These are phyloP conservation scores for Psilocybe mexicana DNA, from an alignment of 1,284 basidiomycete species.

Conservation along the genomic window DNA sequence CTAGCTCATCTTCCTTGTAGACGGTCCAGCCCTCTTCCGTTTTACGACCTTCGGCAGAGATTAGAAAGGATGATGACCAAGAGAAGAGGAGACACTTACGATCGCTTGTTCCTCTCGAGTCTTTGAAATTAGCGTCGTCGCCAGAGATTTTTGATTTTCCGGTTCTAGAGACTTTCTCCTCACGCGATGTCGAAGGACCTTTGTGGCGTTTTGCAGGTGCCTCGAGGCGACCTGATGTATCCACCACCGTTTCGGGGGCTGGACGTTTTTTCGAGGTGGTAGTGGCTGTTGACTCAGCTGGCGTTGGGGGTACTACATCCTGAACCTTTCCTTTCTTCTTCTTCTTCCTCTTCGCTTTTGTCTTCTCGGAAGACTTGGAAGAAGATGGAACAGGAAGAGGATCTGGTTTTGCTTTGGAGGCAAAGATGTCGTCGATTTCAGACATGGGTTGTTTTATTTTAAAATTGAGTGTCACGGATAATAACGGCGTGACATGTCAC, in stretches of 20 bases:
- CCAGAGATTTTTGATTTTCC: constrained; percentile 16
- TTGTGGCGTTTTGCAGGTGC: constrained; percentile 36
- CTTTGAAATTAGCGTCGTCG: constrained; percentile 48
- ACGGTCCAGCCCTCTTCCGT: constrained; percentile 86
- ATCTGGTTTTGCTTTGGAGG: constrained; percentile 47
- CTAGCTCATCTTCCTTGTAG: constrained; percentile 86
- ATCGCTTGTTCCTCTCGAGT: constrained; percentile 73
- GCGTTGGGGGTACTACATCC: constrained; percentile 25
- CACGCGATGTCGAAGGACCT: constrained; percentile 22
- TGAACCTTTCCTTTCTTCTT: constrained; percentile 42
- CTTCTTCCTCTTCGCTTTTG: constrained; percentile 31
- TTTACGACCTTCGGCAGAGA: constrained; percentile 56
- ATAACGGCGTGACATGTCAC: constrained; percentile 4
- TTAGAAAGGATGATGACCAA: constrained; percentile 11
- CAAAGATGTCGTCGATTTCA: constrained; percentile 82
- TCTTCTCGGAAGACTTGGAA: constrained; percentile 24
- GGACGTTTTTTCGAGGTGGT: constrained; percentile 40
- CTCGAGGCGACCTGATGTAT: constrained; percentile 45
- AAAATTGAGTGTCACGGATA: constrained; percentile 10
- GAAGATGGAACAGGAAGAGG: constrained; percentile 23
- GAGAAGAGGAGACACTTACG: constrained; percentile 49
- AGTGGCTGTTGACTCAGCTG: constrained; percentile 17
- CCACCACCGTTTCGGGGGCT: constrained; percentile 59
- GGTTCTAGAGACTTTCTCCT: constrained; percentile 21
- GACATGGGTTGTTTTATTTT: constrained; percentile 41